Base-by-base conservation (phyloP, 495 filamentous ascomycete genomes). In the Hypomontagnella monticulosa region DNA sequence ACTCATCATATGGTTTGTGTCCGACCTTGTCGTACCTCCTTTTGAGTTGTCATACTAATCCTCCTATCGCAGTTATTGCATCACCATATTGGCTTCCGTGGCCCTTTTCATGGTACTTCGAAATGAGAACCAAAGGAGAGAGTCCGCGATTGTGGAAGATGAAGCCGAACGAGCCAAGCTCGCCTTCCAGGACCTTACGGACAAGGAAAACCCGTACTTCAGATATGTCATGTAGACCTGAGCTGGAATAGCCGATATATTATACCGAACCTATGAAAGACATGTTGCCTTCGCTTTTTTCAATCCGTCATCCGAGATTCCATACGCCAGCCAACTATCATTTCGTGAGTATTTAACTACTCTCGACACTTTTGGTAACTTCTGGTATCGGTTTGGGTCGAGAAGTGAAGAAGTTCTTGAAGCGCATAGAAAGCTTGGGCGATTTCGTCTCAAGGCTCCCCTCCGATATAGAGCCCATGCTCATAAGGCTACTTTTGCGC, bases 121-220 rank as follows among this genome's bases (percentile, higher is more conserved):
- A 48, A 61, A 72, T 8, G 90, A 90, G 53, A 92, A 91, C 67
- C 77, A 72, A 54, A 76, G 71, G 61, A 75, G 78, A 38, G 75
- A 83, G 12, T 78, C 75, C 6, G 36, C 56, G 2, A 32, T 85
- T 37, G 76, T 80, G 0, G 67, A 87, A 18, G 83, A 89, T 67
- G 88, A 91, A 56, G 69, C 76, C 8, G 85, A 88, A 60, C 76
- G 85, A 63, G 87, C 88, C 61, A 84, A 84, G 63, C 69, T 88
- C 32, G 89, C 88, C 0, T 92, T 92, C 38, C 77, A 83, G 57
- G 90, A 92, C 74, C 77, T 93, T 62, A 93, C 91, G 2, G 91
- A 93, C 68, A 86, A 83, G 73, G 80, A 93, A 74, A 93, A 93
- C 66, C 82, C 84, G 1, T 89, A 88, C 64, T 94, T 93, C 67